These are phyloP conservation scores for Perilla frutescens DNA, from an alignment of 257 asterid genomes.

Conservation along the genomic window DNA sequence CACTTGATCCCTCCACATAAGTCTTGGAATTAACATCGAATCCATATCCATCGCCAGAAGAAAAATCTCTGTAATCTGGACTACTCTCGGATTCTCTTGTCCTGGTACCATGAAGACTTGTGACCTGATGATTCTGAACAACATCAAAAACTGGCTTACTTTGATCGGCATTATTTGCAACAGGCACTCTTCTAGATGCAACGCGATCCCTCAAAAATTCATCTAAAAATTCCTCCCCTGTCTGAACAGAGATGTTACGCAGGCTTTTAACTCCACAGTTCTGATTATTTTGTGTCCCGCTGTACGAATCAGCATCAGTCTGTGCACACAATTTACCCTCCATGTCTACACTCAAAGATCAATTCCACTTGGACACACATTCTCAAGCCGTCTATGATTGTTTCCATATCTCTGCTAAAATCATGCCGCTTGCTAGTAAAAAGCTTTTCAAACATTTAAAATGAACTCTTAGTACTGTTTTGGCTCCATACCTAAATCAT, in stretches of 20 bases:
- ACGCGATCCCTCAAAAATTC: conserved; percentile 68
- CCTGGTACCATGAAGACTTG: conserved; percentile 40
- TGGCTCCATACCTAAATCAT: conserved; percentile 25
- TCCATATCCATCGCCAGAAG: conserved; percentile 43
- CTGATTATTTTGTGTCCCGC: conserved; percentile 41
- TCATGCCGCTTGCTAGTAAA: background rate
- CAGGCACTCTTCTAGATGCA: conserved; percentile 46
- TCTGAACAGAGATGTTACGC: conserved; percentile 67
- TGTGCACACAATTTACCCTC: conserved; percentile 46
- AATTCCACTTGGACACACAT: conserved; percentile 33
- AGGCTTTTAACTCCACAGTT: conserved; percentile 35
- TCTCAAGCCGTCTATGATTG: conserved; percentile 27
- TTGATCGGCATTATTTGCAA: conserved; percentile 37
- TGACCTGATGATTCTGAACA: conserved; percentile 42
- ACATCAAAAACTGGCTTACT: conserved; percentile 34
- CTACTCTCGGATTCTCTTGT: conserved; percentile 44
- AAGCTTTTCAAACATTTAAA: background rate
- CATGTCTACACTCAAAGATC: conserved; percentile 51
- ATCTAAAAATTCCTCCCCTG: conserved; percentile 85
- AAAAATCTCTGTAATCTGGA: conserved; percentile 40
- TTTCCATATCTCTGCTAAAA: conserved; percentile 22
- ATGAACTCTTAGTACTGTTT: background rate
- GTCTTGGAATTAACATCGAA: conserved; percentile 35
- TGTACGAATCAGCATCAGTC: conserved; percentile 29
- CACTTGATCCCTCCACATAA: conserved; percentile 33